Evolutionary conservation across 352 stramenopile species (phyloP), one percentile per base, ranked within the genome.

Genomic region (Globisporangium cylindrosporum): DNA sequence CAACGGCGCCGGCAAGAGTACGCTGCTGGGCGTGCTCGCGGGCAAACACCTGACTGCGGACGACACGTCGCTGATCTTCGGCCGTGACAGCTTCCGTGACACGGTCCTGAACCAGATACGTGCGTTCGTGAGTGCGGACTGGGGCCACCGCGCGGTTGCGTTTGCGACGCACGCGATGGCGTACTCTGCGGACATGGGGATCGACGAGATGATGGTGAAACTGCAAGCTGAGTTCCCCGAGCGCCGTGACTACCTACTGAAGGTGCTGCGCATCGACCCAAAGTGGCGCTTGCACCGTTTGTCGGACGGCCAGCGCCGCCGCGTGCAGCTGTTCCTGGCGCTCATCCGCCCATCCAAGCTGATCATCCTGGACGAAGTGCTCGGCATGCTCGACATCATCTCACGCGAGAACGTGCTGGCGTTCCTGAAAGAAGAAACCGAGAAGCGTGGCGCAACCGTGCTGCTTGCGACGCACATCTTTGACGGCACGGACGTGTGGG

Each of bases 351-450:
- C 97, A 18, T 99, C 98, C 62, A 85, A 99, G 70, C 88, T 99
- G 62, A 93, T 99, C 41, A 75, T 99, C 4, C 80, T 99, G n/a
- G 97, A 99, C 70, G 97, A 99, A 86, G 91, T 99, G 59, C 98
- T 98, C 8, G 97, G 95, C 1, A 98, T 96, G 77, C 82, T 99
- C 38, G 97, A 99, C 80, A 94, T 99, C 59, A 94, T 98, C 64
- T 97, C 95, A 20, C 85, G 96, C 34, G 89, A 97, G 59, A 97
- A 99, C 75, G 83, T 99, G 41, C 75, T 99, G 7, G 67, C 81
- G 51, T 99, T 98, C 73, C 74, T 99, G 8, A 94, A 97, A 59
- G 70, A 89, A 43, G 87, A 94, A 70, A 90, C 79, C 25, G 83
- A 90, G 66, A 69, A 38, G 9, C 77, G 81, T 34, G 67, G 76